Evolutionary conservation across 805 yeast genomes (phyloP), one percentile per base, ranked within the genome.

Genomic region (Maudiozyma pseudohumilis): DNA sequence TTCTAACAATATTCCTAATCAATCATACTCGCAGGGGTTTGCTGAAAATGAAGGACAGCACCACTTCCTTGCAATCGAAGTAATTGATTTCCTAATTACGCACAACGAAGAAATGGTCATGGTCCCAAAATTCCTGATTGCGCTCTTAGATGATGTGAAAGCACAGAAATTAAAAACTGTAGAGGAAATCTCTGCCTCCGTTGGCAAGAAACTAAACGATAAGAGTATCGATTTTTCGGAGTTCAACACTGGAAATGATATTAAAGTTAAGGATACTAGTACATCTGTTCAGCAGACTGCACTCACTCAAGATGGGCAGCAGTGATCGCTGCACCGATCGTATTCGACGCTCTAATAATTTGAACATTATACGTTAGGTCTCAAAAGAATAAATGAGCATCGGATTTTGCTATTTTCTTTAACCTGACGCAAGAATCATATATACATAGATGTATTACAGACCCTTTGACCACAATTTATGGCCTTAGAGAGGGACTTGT

Each of bases 51-150:
- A 62, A 37, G 69, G 89, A 28, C 92, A 85, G 45, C 72, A 74
- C 19, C 87, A 88, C 54, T 84, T 88, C 53, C 65, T 86, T 46
- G 95, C 94, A 1, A 88, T 92, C 53, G 97, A 89, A 56, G 89
- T 87, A 23, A 80, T 92, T 25, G 83, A 85, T 56, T 75, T 77
- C 45, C 65, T 92, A 56, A 87, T 92, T 44, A 83, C 83, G 41
- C 69, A 77, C 42, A 87, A 84, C 55, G 88, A 82, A 45, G 83
- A 82, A 40, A 70, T 89, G 43, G 73, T 86, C 28, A 67, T 77
- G 37, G 79, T 89, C 29, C 97, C 98, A 0, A 59, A 57, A 2
- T 88, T 77, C 46, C 52, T 86, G 28, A 52, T 70, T 49, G 63
- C 63, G 8, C 58, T 80, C 27, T 68, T 70, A 46, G 65, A 70